These are phyloP conservation scores for Ophiocordyceps camponoti-saundersi DNA, from an alignment of 2,329 filamentous ascomycete genomes.

Conservation along the genomic window DNA sequence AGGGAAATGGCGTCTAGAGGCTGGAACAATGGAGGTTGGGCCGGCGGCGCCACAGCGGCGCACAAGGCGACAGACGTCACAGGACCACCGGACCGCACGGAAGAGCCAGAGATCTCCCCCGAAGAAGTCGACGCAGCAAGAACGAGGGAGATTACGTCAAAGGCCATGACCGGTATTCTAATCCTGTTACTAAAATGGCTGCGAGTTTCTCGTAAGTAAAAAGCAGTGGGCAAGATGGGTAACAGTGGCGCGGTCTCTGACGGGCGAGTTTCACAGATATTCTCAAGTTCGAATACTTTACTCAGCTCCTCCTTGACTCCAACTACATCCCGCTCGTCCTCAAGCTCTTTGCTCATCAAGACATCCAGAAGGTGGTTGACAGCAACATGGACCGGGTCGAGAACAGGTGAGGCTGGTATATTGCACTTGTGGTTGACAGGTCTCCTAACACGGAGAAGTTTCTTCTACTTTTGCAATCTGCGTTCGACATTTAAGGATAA, in stretches of 20 bases:
- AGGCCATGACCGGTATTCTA: slow-evolving; percentile 80
- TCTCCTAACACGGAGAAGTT: slow-evolving; percentile 33
- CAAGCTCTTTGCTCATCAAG: slow-evolving; percentile 87
- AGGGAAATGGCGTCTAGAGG: slow-evolving; percentile 21
- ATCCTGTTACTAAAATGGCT: slow-evolving; percentile 91
- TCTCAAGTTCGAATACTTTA: slow-evolving; percentile 89
- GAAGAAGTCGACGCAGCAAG: slow-evolving; percentile 74
- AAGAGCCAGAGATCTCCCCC: slow-evolving; percentile 31
- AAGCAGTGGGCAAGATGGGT: background rate
- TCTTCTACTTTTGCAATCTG: slow-evolving; percentile 77
- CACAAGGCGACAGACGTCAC: slow-evolving; percentile 13
- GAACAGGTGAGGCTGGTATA: slow-evolving; percentile 40
- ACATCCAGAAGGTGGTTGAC: slow-evolving; percentile 78
- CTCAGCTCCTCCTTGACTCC: slow-evolving; percentile 81
- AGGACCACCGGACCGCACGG: slow-evolving; percentile 15
- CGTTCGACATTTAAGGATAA: slow-evolving; percentile 35
- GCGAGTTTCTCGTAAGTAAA: slow-evolving; percentile 66
- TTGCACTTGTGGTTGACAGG: background rate
- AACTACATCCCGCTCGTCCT: slow-evolving; percentile 88
- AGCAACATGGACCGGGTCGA: slow-evolving; percentile 71
- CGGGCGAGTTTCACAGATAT: slow-evolving; percentile 42
- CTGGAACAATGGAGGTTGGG: slow-evolving; percentile 22
- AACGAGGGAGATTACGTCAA: slow-evolving; percentile 72
- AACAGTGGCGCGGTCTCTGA: slow-evolving; percentile 4
- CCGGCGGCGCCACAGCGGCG: slow-evolving; percentile 17